phyloP scores from a whole-genome alignment of 139 green algal species.

The Pedinophyceae sp. region DNA sequence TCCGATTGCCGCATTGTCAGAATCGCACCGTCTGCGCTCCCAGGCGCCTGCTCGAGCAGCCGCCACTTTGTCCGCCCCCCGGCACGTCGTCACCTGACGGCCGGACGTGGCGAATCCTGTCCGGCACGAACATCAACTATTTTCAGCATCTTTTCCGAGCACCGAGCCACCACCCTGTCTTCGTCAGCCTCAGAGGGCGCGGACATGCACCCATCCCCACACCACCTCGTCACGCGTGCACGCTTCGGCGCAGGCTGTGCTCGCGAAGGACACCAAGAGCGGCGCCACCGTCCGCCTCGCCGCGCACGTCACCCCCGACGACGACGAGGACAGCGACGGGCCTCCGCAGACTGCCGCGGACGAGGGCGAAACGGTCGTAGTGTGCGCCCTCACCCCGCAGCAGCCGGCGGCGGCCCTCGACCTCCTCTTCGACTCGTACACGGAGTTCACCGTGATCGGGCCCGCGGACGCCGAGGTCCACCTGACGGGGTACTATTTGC shows the following conservation, averaged over 20 bases:
- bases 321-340: slow-evolving; percentile 13
- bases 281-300: slow-evolving; percentile 13
- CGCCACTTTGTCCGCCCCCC: too few species aligned
- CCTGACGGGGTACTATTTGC: slow-evolving; percentile 62
- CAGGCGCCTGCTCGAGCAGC: too few species aligned
- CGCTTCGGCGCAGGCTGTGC: slow-evolving; percentile 8
- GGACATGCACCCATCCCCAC: too few species aligned
- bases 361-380: slow-evolving; percentile 15
- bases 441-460: slow-evolving; percentile 53
- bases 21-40: too few species aligned
- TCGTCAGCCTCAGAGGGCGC: too few species aligned
- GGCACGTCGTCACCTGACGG: too few species aligned
- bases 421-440: slow-evolving; percentile 53
- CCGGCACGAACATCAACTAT: too few species aligned
- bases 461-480: slow-evolving; percentile 26
- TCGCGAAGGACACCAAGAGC: slow-evolving; percentile 11
- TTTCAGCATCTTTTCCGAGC: too few species aligned
- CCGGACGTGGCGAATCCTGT: too few species aligned
- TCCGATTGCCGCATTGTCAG: too few species aligned
- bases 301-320: slow-evolving; percentile 16
- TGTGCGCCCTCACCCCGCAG: slow-evolving; percentile 37
- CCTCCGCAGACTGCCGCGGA: not conserved
- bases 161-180: too few species aligned
- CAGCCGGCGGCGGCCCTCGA: slow-evolving; percentile 15
- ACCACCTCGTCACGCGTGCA: too few species aligned